Conservation (phyloP, 2,329 filamentous ascomycete genomes). For the Fusarium bactridioides region DNA sequence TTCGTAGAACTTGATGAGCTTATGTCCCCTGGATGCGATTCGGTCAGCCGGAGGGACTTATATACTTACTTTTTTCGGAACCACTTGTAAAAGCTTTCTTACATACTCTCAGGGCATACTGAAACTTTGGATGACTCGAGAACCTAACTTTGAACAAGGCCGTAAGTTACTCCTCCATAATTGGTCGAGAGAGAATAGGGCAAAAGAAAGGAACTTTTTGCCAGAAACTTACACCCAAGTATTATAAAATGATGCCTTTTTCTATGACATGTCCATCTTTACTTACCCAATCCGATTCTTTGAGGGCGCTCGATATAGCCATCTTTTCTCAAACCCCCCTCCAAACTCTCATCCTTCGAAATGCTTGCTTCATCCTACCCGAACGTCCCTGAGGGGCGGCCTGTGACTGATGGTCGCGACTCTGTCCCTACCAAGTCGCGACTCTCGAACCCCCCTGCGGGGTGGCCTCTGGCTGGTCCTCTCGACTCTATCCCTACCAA, state of each 20-base stretch:
- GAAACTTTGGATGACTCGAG: not conserved
- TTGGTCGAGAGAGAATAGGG: not conserved
- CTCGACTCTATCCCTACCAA: not conserved
- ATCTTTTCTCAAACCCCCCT: not conserved
- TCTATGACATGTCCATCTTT: not conserved
- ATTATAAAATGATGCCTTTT: not conserved
- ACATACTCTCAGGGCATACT: not conserved
- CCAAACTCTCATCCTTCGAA: no score
- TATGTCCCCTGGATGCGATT: not conserved
- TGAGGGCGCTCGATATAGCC: not conserved
- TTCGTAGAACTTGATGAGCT: not conserved
- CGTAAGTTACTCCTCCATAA: not conserved
- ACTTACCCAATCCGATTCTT: not conserved
- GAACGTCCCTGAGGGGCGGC: not conserved
- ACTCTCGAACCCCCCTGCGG: not conserved
- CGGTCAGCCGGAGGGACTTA: not conserved
- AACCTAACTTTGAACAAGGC: not conserved
- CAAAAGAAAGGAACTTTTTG: not conserved
- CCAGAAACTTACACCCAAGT: not conserved
- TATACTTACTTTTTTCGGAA: not conserved
- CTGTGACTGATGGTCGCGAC: not conserved
- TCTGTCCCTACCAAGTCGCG: not conserved
- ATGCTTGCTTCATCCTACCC: accelerated
- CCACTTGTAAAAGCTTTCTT: not conserved
- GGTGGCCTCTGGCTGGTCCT: not conserved